Base-by-base conservation (phyloP, 768 basidiomycete genomes). In the Tylopilus intermedius region DNA sequence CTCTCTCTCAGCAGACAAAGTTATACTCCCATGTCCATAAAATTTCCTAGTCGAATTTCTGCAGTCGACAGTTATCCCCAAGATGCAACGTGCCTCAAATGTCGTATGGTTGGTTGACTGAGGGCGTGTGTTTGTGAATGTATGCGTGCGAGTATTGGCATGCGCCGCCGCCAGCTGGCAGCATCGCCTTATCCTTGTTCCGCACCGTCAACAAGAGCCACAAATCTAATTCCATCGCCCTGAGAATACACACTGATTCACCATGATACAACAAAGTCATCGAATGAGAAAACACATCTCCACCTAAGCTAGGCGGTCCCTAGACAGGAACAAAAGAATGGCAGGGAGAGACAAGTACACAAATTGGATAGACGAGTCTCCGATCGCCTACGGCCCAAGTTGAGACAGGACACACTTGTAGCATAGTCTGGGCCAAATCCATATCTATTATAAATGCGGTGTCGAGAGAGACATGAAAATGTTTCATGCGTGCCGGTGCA, bases 401-500 rank as follows among this genome's bases (percentile, higher is more conserved):
- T 24, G 24, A 24, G 24, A 24, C 26, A 55, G 21, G 38, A 51
- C 49, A 57, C 54, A 18, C 18, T 18, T 37, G 54, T 44, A 52
- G 47, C 49, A 55, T 53, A 56, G 64, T 64, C 59, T 62, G 58
- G 38, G 43, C 51, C n/a, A 47, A 54, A 57, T 54, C 53, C 62
- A 57, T 62, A 54, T 61, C 55, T 64, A 66, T 45, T 43, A n/a
- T 54, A 54, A 38, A 30, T 38, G 51, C 53, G 47, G 58, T 51
- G 43, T 55, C 53, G 37, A 54, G 43, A 49, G 50, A 48, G 30
- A 8, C 30, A 30, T 43, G 47, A 51, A 30, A 15, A 11, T 24
- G 21, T 50, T 58, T 54, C 50, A 58, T 48, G 48, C 30, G 45
- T 13, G 40, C 48, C 45, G 13, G 33, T n/a, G 42, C 15, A 7